A percentile compares a stretch with the other conserved stretches of the same genome.
Conservation (phyloP, 805 yeast genomes). For the Ogataea naganishii region DNA sequence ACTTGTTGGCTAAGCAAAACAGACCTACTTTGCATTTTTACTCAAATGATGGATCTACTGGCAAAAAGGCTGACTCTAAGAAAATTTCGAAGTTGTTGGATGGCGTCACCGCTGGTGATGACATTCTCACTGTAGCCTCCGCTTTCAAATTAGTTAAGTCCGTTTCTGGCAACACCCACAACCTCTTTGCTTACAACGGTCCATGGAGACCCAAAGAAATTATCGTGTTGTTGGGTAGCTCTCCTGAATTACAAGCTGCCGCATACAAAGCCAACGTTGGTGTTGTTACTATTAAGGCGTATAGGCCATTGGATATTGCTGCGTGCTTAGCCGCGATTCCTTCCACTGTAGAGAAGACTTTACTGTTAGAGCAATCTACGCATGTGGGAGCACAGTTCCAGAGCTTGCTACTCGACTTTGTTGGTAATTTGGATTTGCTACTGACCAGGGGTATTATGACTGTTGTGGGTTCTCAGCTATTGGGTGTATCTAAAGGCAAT, state of each 20-base stretch:
- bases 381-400: constrained; percentile 21
- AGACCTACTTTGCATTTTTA: constrained; percentile 71
- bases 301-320: constrained; percentile 65
- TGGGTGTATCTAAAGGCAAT: constrained; percentile 29
- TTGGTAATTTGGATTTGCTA: constrained; percentile 45
- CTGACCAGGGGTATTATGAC: constrained; percentile 39
- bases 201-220: constrained; percentile 36
- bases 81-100: constrained; percentile 7
- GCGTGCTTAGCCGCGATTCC: constrained; percentile 45
- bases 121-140: constrained; percentile 17
- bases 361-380: constrained; percentile 60
- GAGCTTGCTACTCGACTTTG: constrained; percentile 60
- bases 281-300: constrained; percentile 50
- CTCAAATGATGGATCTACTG: constrained; percentile 10
- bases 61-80: constrained; percentile 3
- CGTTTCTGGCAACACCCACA: constrained; percentile 20
- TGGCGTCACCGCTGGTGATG: constrained; percentile 7
- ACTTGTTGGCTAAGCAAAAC: constrained; percentile 39
- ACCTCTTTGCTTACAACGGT: constrained; percentile 35
- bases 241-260: constrained; percentile 34
- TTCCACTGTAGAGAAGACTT: constrained; percentile 41
- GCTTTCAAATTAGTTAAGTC: constrained; percentile 24
- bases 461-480: constrained; percentile 50
- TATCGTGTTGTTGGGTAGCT: constrained; percentile 57
- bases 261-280: constrained; percentile 31